These are phyloP conservation scores for Lizonia empirigonia DNA, from an alignment of 2,329 filamentous ascomycete genomes.

Conservation along the genomic window DNA sequence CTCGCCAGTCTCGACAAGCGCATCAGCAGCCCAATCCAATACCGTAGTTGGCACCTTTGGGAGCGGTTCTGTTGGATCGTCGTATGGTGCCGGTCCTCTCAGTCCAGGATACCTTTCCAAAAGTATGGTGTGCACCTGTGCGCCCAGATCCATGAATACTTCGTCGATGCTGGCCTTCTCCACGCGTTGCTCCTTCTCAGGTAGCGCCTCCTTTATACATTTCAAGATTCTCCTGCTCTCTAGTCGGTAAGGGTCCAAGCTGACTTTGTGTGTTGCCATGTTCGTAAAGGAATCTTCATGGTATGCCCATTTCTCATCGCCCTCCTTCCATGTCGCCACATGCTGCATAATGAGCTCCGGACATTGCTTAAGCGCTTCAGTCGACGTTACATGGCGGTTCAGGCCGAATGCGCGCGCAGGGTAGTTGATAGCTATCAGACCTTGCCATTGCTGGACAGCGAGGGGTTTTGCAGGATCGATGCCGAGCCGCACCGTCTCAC, in stretches of 20 bases:
- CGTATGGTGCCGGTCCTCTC: slow-evolving; percentile 68
- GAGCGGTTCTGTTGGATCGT: slow-evolving; percentile 72
- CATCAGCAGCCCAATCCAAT: slow-evolving; percentile 83
- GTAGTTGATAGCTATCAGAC: slow-evolving; percentile 95
- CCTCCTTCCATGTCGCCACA: slow-evolving; percentile 93
- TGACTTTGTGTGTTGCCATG: slow-evolving; percentile 90
- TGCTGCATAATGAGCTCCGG: slow-evolving; percentile 86
- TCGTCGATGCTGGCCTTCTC: slow-evolving; percentile 97
- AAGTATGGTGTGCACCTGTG: slow-evolving; percentile 77
- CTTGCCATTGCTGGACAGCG: slow-evolving; percentile 94
- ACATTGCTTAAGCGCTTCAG: slow-evolving; percentile 85
- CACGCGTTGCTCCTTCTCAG: slow-evolving; percentile 69
- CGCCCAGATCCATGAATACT: slow-evolving; percentile 90
- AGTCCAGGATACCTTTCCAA: slow-evolving; percentile 79
- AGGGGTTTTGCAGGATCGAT: slow-evolving; percentile 77
- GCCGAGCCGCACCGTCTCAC: slow-evolving; percentile 86
- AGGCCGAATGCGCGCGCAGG: slow-evolving; percentile 82
- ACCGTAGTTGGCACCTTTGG: slow-evolving; percentile 75
- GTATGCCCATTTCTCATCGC: slow-evolving; percentile 91
- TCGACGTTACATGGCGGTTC: slow-evolving; percentile 75
- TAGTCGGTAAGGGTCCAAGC: slow-evolving; percentile 86
- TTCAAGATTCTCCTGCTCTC: slow-evolving; percentile 83
- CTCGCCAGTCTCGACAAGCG: slow-evolving; percentile 77
- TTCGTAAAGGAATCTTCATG: slow-evolving; percentile 77
- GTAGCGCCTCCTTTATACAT: slow-evolving; percentile 75